A percentile compares a stretch with the other conserved stretches of the same genome.
Evolutionary conservation across 441 rosid genomes (phyloP).

Genomic region (Jatropha multifida): DNA sequence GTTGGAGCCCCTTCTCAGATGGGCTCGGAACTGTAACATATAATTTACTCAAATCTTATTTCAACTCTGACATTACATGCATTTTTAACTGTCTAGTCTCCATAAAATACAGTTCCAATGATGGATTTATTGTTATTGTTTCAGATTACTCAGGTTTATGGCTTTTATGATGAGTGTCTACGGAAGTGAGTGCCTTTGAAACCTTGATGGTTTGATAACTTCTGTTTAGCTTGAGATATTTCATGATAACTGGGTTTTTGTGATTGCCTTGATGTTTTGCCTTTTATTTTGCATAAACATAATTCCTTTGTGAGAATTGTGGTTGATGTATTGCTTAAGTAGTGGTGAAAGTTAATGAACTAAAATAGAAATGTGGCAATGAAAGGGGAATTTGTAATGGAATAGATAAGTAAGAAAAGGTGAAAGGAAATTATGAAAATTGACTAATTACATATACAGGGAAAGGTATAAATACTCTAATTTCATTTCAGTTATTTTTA

Average conservation of each 20-base stretch:
- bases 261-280: background rate
- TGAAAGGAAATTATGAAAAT: background rate
- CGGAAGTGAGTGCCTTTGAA: conserved; percentile 74
- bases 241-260: background rate
- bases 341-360: background rate
- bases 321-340: background rate
- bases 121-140: conserved; percentile 28
- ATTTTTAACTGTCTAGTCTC: background rate
- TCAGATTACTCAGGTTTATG: conserved; percentile 97
- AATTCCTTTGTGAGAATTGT: background rate
- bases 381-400: background rate
- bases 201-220: conserved; percentile 15
- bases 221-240: background rate
- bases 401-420: background rate
- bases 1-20: background rate
- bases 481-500: background rate
- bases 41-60: background rate
- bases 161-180: conserved; percentile 93
- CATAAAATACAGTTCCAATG: conserved; percentile 18
- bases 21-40: background rate
- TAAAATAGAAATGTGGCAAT: background rate
- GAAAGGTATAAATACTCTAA: background rate
- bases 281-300: background rate
- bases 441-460: background rate
- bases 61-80: background rate